These are phyloP conservation scores for Cyclocybe aegerita DNA, from an alignment of 768 basidiomycete species.

Conservation along the genomic window DNA sequence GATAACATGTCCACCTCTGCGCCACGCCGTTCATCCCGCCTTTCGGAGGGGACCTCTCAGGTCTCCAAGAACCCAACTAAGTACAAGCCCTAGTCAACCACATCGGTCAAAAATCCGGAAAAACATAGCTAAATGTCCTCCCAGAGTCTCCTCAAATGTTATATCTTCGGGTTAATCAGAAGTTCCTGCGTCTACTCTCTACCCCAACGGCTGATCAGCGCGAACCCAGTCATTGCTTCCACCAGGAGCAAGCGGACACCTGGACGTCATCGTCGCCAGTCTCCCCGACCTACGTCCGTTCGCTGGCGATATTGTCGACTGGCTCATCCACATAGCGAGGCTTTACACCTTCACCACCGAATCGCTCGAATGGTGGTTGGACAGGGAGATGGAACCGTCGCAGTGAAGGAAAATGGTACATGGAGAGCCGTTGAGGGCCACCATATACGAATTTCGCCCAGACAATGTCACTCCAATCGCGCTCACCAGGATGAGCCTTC, in stretches of 20 bases:
- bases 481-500: constrained; percentile 12
- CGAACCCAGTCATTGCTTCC: constrained; percentile 1
- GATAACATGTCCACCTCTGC: no score
- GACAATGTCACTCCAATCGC: constrained; percentile 6
- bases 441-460: constrained; percentile 18
- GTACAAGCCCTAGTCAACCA: no score
- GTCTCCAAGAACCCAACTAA: no score
- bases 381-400: no score
- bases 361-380: no score
- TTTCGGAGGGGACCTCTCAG: no score
- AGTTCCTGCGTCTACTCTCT: constrained; percentile 7
- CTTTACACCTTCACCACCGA: no score
- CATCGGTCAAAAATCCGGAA: no score
- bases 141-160: constrained; percentile 1
- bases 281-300: constrained; percentile 11
- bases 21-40: no score
- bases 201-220: constrained; percentile 3
- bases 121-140: no score
- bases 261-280: constrained; percentile 10
- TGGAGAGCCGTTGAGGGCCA: constrained; percentile 14
- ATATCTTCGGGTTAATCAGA: constrained; percentile 13
- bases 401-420: constrained; percentile 8
- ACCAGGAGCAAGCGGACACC: constrained; percentile 9
- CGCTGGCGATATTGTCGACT: constrained; percentile 14
- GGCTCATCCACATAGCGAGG: constrained; percentile 15